Percentiles rank a stretch among this genome's conserved stretches.
phyloP scores from a whole-genome alignment of 768 basidiomycete species.

The Trametes villosa region DNA sequence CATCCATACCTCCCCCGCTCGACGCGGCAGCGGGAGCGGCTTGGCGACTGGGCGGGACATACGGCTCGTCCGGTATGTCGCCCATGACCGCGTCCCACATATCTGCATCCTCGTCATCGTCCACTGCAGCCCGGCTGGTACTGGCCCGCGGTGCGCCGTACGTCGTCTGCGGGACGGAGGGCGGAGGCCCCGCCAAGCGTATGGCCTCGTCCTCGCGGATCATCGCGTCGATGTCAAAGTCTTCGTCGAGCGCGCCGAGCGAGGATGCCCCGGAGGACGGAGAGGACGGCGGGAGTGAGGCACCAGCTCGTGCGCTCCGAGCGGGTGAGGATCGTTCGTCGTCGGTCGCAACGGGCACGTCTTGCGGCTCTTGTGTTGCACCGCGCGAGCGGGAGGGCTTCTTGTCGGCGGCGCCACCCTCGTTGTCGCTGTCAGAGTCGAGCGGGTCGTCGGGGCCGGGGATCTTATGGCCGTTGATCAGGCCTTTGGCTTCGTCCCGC shows the following conservation, averaged over 20 bases:
- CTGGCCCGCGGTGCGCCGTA: not conserved
- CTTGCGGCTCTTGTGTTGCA: conserved; percentile 25
- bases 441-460: conserved; percentile 35
- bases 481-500: conserved; percentile 67
- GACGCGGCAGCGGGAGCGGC: conserved; percentile 11
- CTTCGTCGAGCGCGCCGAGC: conserved; percentile 35
- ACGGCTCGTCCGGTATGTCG: conserved; percentile 21
- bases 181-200: conserved; percentile 4
- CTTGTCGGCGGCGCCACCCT: conserved; percentile 12
- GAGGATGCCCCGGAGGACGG: conserved; percentile 38
- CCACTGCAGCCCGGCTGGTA: not conserved
- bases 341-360: conserved; percentile 16
- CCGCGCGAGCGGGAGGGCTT: conserved; percentile 19
- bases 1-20: conserved; percentile 13
- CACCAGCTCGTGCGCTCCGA: conserved; percentile 45
- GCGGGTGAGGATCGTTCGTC: conserved; percentile 26
- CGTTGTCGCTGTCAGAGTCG: conserved; percentile 29
- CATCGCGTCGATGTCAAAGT: conserved; percentile 56
- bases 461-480: conserved; percentile 40
- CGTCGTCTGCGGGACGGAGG: not conserved
- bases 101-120: conserved; percentile 25
- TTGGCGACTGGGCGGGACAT: conserved; percentile 7
- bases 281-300: conserved; percentile 45
- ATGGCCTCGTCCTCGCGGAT: conserved; percentile 49
- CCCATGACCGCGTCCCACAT: conserved; percentile 33